phyloP scores from a whole-genome alignment of 495 filamentous ascomycete genomes.

The Lophiostoma macrostomum region DNA sequence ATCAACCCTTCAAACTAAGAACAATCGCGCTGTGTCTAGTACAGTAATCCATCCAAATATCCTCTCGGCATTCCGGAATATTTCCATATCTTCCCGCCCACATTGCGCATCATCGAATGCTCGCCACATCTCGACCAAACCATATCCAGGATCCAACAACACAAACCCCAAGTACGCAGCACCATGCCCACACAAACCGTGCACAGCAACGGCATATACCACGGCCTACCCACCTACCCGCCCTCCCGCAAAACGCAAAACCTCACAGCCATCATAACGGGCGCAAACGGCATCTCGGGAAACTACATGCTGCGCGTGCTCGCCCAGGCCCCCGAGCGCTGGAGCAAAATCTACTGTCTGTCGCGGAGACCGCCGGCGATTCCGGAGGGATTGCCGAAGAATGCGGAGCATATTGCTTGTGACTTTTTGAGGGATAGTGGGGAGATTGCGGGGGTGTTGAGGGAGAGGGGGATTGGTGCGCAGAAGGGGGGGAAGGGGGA shows the following conservation, averaged over 20 bases:
- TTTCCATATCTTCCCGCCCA: no score
- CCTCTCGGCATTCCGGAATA: no score
- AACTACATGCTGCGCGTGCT: conserved; percentile 49
- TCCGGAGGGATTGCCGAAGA: conserved; percentile 35
- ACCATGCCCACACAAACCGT: conserved; percentile 28
- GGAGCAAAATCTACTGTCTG: conserved; percentile 53
- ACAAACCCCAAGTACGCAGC: no score
- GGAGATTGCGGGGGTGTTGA: conserved; percentile 43
- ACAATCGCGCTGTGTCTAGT: no score
- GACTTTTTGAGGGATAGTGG: conserved; percentile 48
- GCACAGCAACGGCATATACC: conserved; percentile 44
- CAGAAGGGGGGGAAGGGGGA: conserved; percentile 38
- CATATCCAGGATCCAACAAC: no score
- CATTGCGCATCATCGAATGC: no score
- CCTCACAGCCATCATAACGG: conserved; percentile 53
- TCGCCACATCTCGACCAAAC: no score
- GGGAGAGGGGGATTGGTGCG: conserved; percentile 38
- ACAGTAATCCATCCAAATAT: no score
- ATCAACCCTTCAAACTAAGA: no score
- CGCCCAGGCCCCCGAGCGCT: conserved; percentile 45
- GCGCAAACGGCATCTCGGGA: conserved; percentile 53
- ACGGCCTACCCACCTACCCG: conserved; percentile 49
- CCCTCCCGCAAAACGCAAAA: conserved; percentile 37
- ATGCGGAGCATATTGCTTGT: conserved; percentile 48
- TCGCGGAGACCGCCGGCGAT: conserved; percentile 45